Conservation (phyloP, 768 basidiomycete genomes). For the Collybia nuda region DNA sequence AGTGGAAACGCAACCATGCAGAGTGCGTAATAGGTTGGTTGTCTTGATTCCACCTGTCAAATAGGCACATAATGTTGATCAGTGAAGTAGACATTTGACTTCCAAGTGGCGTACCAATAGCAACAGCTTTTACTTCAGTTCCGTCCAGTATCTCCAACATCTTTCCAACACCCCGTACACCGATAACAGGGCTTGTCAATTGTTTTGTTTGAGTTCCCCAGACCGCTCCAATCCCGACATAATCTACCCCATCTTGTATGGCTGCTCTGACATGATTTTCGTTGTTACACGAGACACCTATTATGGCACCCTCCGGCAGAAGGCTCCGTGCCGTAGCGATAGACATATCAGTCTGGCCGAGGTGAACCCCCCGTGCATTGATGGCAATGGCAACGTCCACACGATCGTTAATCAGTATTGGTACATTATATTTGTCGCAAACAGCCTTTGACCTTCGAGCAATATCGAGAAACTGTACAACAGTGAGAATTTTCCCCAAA, state of each 20-base stretch:
- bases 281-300: conserved; percentile 81
- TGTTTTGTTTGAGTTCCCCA: conserved; percentile 83
- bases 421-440: conserved; percentile 75
- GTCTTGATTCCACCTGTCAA: conserved; percentile 81
- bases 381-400: conserved; percentile 85
- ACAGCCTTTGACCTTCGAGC: conserved; percentile 68
- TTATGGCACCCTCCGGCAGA: conserved; percentile 66
- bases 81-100: not conserved
- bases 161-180: conserved; percentile 69
- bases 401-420: conserved; percentile 85
- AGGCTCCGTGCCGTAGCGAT: conserved; percentile 62
- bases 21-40: conserved; percentile 69
- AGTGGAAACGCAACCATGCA: conserved; percentile 68
- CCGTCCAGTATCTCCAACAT: conserved; percentile 67
- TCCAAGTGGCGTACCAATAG: conserved; percentile 63
- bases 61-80: not conserved
- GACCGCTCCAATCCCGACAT: conserved; percentile 85
- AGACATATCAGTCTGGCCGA: conserved; percentile 89
- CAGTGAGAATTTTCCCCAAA: not conserved
- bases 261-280: conserved; percentile 64
- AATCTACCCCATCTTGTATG: conserved; percentile 68
- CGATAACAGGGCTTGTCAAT: conserved; percentile 61
- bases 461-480: conserved; percentile 69
- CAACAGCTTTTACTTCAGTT: conserved; percentile 69
- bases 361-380: conserved; percentile 77